These are phyloP conservation scores for Russula foetens DNA, from an alignment of 768 basidiomycete species.

Conservation along the genomic window DNA sequence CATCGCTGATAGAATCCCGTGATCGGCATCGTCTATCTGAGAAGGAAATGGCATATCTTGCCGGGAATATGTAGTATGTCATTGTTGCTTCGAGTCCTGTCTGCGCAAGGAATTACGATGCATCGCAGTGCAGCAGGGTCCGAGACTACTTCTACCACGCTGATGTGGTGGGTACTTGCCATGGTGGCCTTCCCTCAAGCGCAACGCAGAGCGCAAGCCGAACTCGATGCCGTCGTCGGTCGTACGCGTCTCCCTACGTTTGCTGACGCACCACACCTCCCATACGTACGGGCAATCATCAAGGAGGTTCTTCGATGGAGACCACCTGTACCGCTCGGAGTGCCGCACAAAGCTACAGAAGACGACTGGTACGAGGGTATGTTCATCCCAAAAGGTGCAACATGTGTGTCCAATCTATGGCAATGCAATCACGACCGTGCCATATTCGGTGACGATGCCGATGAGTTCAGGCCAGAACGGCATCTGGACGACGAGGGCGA, in stretches of 20 bases:
- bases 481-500: slow-evolving; percentile 22
- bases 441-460: slow-evolving; percentile 22
- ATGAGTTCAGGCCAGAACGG: slow-evolving; percentile 21
- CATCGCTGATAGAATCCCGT: not conserved
- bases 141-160: not conserved
- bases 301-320: slow-evolving; percentile 15
- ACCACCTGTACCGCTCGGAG: not conserved
- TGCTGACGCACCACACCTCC: slow-evolving; percentile 6
- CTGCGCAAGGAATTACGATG: not conserved
- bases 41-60: not conserved
- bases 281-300: slow-evolving; percentile 15
- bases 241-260: slow-evolving; percentile 8
- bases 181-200: not conserved
- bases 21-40: not conserved
- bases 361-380: slow-evolving; percentile 17
- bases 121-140: not conserved
- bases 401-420: slow-evolving; percentile 27
- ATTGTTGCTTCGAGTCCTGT: not conserved
- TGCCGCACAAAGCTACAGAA: slow-evolving; percentile 18
- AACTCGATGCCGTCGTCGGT: slow-evolving; percentile 10
- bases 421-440: slow-evolving; percentile 21
- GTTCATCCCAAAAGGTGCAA: slow-evolving; percentile 30
- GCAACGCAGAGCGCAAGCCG: not conserved
- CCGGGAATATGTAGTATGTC: not conserved
- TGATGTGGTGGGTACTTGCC: slow-evolving; percentile 6